Evolutionary conservation across 192 early-diverging fungal species (phyloP).

Genomic region (Backusella parvicylindrica): DNA sequence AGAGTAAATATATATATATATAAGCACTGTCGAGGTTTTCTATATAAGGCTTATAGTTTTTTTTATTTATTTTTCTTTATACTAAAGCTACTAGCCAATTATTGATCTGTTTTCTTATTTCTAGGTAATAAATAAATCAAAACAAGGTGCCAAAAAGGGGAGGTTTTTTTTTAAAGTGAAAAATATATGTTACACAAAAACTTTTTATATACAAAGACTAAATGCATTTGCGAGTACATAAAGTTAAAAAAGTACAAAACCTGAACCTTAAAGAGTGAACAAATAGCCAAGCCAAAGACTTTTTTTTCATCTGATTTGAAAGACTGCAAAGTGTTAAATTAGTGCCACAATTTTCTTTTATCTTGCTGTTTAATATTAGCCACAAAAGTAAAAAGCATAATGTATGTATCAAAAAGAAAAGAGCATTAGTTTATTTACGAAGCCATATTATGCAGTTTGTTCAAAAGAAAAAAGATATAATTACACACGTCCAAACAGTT

Average conservation of each 20-base stretch:
- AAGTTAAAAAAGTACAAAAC: background rate
- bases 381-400: too few species aligned
- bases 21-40: too few species aligned
- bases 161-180: background rate
- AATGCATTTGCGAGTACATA: too few species aligned
- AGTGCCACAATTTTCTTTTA: too few species aligned
- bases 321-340: background rate
- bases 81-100: too few species aligned
- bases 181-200: background rate
- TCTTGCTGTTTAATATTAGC: too few species aligned
- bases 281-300: background rate
- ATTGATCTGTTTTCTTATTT: background rate
- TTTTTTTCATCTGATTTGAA: background rate
- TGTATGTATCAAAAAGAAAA: too few species aligned
- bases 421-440: too few species aligned
- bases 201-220: background rate
- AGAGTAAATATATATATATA: too few species aligned
- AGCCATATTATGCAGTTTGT: background rate
- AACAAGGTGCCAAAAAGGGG: conserved; percentile 24
- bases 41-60: too few species aligned
- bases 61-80: too few species aligned
- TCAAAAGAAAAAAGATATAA: background rate
- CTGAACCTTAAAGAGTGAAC: background rate
- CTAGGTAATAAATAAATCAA: background rate
- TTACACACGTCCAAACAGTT: background rate